Conservation (phyloP, 768 basidiomycete species). For the Rossbeevera mucosa region DNA sequence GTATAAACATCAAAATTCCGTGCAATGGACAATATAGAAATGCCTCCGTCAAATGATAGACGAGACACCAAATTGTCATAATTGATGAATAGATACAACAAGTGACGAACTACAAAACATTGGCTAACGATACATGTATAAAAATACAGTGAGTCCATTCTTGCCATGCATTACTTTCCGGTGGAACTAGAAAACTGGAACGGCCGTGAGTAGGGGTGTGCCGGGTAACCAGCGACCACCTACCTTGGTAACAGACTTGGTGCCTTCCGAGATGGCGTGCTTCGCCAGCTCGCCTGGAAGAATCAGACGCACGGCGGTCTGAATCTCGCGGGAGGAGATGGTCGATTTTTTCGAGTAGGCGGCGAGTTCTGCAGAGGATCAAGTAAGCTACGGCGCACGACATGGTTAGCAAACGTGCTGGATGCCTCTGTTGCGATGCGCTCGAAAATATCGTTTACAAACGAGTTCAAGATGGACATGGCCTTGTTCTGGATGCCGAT, state of each 20-base stretch:
- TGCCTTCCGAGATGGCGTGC: constrained; percentile 72
- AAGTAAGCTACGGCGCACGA: neutral
- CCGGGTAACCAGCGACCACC: constrained; percentile 15
- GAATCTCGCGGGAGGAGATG: constrained; percentile 97
- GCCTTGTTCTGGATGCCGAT: constrained; percentile 99
- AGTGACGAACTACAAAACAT: constrained; percentile 18
- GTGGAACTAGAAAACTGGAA: constrained; percentile 67
- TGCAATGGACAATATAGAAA: too few species aligned
- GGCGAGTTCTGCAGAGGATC: constrained; percentile 68
- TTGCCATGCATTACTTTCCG: constrained; percentile 45
- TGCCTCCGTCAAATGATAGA: neutral
- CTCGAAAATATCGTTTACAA: constrained; percentile 94
- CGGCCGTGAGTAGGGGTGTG: constrained; percentile 8
- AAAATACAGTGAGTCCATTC: neutral
- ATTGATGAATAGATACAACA: constrained; percentile 1
- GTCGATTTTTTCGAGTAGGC: constrained; percentile 98
- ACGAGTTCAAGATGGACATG: constrained; percentile 94
- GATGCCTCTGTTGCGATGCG: constrained; percentile 91
- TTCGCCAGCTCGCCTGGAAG: constrained; percentile 95
- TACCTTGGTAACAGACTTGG: constrained; percentile 86
- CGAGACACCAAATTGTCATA: neutral
- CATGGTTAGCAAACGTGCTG: constrained; percentile 42
- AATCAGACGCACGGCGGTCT: constrained; percentile 94
- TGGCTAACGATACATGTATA: constrained; percentile 25
- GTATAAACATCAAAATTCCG: too few species aligned